Evolutionary conservation across 2,329 filamentous ascomycete species (phyloP), one percentile per base, ranked within the genome.

Genomic region (Colletotrichum cordylinicola): DNA sequence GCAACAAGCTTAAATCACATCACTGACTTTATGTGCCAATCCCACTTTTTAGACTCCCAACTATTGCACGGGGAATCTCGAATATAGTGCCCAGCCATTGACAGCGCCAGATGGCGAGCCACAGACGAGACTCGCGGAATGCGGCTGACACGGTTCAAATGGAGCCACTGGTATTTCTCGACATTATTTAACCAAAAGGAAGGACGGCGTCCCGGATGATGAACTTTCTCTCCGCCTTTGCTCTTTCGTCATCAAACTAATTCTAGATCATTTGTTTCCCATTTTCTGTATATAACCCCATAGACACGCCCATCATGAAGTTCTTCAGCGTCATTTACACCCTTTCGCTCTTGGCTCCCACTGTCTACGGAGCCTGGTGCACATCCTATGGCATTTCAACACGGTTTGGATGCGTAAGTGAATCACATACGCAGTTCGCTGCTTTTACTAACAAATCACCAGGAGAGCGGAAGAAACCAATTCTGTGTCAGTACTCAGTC

Each of bases 161-260:
- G 39, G 39, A 5, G 6, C 0, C 39, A 21, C 18, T 12, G 18
- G 3, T 0, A 12, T 21, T 21, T 21, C 0, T n/a, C 0, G 18
- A 12, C 1, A 0, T 21, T 48, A 48, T 48, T 48, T 48, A 48
- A 2, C 3, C 5, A 21, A 1, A n/a, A 3, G 18, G 9, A n/a
- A 43, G 39, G 39, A 43, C 16, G 16, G 8, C 39, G 31, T 33
- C 31, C 31, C 24, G 24, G 24, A 27, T 27, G 24, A 5, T 27
- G 24, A 6, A 27, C 4, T 27, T 27, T 27, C 24, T 27, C 4
- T 6, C 24, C 4, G 24, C 24, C 24, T 1, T 27, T 5, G 4
- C 24, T 27, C 24, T 27, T 27, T 27, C 24, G 24, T 6, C 24
- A 27, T 27, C 24, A 27, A 27, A 27, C 4, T 39, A 0, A 16